Evolutionary conservation across 176 grass and related monocot species (phyloP), one percentile per base, ranked within the genome.

Genomic region (Eleusine coracana): DNA sequence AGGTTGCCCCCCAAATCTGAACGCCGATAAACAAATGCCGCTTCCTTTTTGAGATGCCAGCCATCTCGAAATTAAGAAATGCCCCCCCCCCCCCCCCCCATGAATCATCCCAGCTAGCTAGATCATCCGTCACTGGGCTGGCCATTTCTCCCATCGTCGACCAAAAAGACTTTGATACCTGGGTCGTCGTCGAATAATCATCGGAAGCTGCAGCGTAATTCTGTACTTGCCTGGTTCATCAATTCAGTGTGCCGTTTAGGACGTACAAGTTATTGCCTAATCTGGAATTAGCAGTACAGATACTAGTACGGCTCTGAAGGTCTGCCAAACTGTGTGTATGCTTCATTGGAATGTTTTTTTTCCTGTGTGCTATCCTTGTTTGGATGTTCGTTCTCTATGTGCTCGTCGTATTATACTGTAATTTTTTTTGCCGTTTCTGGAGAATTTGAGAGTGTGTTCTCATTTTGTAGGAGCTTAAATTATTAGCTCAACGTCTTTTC

Each of bases 1-100:
- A 36, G 75, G 58, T 41, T 88, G 58, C 41, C 41, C 31, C 76
- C 65, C 60, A 84, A 75, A 80, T 55, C 74, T 76, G 54, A 80
- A 10, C 64, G 3, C 23, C 3, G 12, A 80, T 80, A 86, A 80
- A 86, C 3, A 3, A 67, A 56, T 44, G 5, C 12, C 49, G 34
- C 45, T 80, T 12, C 58, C 49, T 61, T 71, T 73, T 80, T 16
- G 58, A 74, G n/a, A 59, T 66, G 77, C 84, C 69, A 74, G 41
- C 11, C 61, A 55, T 7, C 82, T 2, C 23, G 8, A 15, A 7
- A 81, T 86, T 80, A 74, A 80, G 7, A 86, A 78, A 56, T 56
- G 52, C 46, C 3, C 1, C n/a, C n/a, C n/a, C n/a, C n/a, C n/a
- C n/a, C n/a, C n/a, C n/a, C n/a, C 41, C 7, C 55, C 10, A 34